Evolutionary conservation across 1,139 yeast genomes (phyloP), one percentile per base, ranked within the genome.

Genomic region (Saccharomyces hybrid): DNA sequence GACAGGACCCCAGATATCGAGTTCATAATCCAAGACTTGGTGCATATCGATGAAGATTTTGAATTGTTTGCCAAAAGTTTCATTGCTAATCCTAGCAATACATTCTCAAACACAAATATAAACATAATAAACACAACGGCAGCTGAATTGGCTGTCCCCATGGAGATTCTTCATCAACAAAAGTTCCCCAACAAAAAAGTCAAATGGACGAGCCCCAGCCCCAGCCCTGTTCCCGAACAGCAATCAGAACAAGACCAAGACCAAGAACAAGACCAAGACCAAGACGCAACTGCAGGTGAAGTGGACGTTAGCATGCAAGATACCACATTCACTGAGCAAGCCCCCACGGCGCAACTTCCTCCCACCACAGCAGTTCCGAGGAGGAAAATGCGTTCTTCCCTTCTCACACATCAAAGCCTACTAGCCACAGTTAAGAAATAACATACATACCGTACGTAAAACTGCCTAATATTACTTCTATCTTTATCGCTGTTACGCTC

Each of bases 21-120:
- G 41, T 52, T 50, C 7, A 57, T 57, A 6, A 51, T 66, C 34
- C 58, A 60, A 28, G 61, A 59, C n/a, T 57, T 65, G 32, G 59
- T 59, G 4, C 55, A 55, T 25, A 53, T 67, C 5, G 70, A 67
- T 50, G 62, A 63, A 38, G 68, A 65, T 38, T 67, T 66, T 53
- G 69, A 66, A 28, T 53, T 56, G n/a, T 65, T 66, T 53, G 68
- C 63, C 28, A 54, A 55, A 44, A 31, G 51, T 3, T 61, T 60
- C 51, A 48, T 60, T 42, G 32, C 50, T 9, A 50, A 49, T 31
- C 50, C 53, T 30, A 49, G 32, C 27, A 34, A 42, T 25, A 20
- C 23, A 1, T 31, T 38, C 26, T 34, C 42, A 9, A 46, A 34
- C 31, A 47, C 41, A 16, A 20, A 26, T 5, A 11, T 38, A 41